phyloP scores from a whole-genome alignment of 2,329 filamentous ascomycete species.

The Aspergillus uvarum region DNA sequence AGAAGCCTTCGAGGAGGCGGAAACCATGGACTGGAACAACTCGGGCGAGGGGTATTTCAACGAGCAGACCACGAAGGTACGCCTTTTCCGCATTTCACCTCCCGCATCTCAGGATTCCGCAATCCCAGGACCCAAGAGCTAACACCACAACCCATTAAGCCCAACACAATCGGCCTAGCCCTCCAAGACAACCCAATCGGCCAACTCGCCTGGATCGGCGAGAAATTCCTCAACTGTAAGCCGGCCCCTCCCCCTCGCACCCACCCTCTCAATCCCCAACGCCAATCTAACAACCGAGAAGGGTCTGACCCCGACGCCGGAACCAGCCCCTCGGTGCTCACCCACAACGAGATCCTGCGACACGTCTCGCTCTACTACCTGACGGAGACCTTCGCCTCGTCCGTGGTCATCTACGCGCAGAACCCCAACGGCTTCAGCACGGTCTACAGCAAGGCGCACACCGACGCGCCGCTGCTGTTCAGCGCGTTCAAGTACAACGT shows the following conservation, averaged over 20 bases:
- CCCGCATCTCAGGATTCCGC: too few relatives aligned
- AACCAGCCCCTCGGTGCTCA: conserved; percentile 6
- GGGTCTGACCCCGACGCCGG: conserved; percentile 16
- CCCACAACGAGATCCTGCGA: conserved; percentile 9
- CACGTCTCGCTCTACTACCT: conserved; percentile 12
- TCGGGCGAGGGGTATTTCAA: conserved; percentile 9
- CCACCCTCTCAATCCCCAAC: neutral
- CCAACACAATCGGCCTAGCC: conserved; percentile 14
- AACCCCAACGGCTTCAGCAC: conserved; percentile 8
- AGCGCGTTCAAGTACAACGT: conserved; percentile 16
- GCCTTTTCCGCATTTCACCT: too few relatives aligned
- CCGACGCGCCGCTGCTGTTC: conserved; percentile 14
- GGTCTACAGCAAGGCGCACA: conserved; percentile 10
- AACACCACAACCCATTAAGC: neutral
- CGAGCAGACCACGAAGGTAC: conserved; percentile 15
- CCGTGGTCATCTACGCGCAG: conserved; percentile 12
- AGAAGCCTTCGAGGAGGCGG: conserved; percentile 7
- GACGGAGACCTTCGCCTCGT: conserved; percentile 9
- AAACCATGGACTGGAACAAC: conserved; percentile 4
- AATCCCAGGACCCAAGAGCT: too few relatives aligned
- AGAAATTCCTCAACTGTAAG: conserved; percentile 16
- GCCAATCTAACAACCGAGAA: neutral
- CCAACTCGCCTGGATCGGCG: conserved; percentile 14
- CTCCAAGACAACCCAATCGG: conserved; percentile 11
- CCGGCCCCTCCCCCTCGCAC: neutral